Conservation (phyloP, 345 rosid genomes). For the Eucalyptus brandiana region DNA sequence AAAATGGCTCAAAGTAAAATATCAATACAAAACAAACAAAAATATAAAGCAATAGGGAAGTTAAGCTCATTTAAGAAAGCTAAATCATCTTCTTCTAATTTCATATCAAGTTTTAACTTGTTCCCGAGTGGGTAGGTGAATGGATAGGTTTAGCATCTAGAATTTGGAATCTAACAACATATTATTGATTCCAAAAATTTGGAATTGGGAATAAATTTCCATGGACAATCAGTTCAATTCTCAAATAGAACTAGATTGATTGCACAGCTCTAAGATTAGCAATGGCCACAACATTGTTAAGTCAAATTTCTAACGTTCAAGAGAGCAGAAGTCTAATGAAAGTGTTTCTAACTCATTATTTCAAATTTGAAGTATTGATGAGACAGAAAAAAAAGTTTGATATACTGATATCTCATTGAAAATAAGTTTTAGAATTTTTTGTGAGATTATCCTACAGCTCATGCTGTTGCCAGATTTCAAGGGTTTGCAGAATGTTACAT, state of each 20-base stretch:
- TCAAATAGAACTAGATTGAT: neutral
- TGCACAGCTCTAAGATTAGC: neutral
- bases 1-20: neutral
- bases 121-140: neutral
- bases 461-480: neutral
- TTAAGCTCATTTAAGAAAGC: neutral
- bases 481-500: neutral
- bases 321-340: neutral
- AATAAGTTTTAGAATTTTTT: neutral
- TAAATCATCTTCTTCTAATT: too few relatives aligned
- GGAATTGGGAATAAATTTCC: neutral
- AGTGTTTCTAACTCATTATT: neutral
- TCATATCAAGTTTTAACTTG: neutral
- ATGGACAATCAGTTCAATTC: too few relatives aligned
- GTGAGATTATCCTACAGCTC: neutral
- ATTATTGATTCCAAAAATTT: too few relatives aligned
- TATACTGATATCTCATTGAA: rapidly evolving
- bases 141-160: neutral
- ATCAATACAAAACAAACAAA: too few relatives aligned
- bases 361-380: neutral
- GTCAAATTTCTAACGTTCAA: neutral
- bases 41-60: neutral
- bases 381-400: neutral
- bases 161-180: too few relatives aligned
- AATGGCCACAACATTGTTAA: neutral